Base-by-base conservation (phyloP, 352 stramenopile genomes). In the Phytopythium ostracodes region DNA sequence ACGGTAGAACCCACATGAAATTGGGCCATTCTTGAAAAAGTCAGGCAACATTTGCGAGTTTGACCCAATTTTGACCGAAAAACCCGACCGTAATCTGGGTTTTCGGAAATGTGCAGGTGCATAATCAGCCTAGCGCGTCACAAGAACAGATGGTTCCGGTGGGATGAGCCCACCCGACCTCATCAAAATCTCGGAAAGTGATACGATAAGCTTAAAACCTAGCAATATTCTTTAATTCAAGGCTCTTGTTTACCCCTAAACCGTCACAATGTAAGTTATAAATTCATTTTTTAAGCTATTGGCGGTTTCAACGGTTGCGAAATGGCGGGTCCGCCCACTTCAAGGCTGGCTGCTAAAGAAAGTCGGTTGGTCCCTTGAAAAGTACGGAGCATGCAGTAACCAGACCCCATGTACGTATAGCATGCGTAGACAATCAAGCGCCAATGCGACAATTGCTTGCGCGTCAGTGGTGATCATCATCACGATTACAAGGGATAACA, bases 21-120 rank as follows among this genome's bases (percentile, higher is more conserved):
- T 2, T 38, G 33, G 33, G n/a, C n/a, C n/a, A n/a, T n/a, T n/a
- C n/a, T n/a, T n/a, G n/a, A n/a, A n/a, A n/a, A n/a, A n/a, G n/a
- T n/a, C n/a, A n/a, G n/a, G n/a, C n/a, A n/a, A n/a, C n/a, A n/a
- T n/a, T n/a, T n/a, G n/a, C n/a, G n/a, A n/a, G n/a, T n/a, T n/a
- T n/a, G n/a, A n/a, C n/a, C n/a, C n/a, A n/a, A n/a, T n/a, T n/a
- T n/a, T n/a, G n/a, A n/a, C n/a, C n/a, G n/a, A 53, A 53, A 53
- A n/a, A 53, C 46, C 17, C 4, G 27, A 25, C 40, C 40, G 7
- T 44, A 8, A 44, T 44, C 40, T 55, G 49, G 50, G n/a, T 56
- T 12, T 42, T 56, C 49, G 4, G 6, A 25, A 59, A 59, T 49
- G 53, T 59, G 53, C 24, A 59, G 53, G 53, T 59, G 50, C 53